These are phyloP conservation scores for Nitzschia palea DNA, from an alignment of 108 stramenopile species.

Conservation along the genomic window DNA sequence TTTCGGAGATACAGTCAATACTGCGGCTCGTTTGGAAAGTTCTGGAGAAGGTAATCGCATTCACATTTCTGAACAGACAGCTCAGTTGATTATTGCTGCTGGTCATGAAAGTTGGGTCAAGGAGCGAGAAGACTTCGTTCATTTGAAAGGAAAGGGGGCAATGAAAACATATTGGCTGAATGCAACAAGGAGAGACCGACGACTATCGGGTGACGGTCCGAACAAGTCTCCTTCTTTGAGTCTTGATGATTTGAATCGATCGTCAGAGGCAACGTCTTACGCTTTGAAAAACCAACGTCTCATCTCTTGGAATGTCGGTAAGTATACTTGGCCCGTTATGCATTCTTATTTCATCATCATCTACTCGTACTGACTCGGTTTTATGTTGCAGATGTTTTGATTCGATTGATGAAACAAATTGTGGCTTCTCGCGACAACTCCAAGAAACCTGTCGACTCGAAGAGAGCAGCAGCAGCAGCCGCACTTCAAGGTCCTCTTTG, in stretches of 20 bases:
- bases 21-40: conserved; percentile 55
- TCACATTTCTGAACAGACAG: conserved; percentile 53
- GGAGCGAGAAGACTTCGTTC: conserved; percentile 13
- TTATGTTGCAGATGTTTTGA: conserved; percentile 10
- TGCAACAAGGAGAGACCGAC: background rate
- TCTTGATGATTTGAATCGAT: background rate
- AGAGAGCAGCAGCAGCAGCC: too few relatives aligned
- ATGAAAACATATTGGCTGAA: conserved; percentile 28
- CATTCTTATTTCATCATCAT: too few relatives aligned
- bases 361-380: too few relatives aligned
- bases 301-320: background rate
- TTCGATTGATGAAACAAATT: background rate
- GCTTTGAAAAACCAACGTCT: background rate
- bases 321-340: background rate
- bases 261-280: too few relatives aligned
- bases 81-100: conserved; percentile 34
- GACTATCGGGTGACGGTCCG: background rate
- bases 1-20: conserved; percentile 60
- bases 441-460: background rate
- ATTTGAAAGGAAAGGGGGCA: conserved; percentile 18
- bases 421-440: background rate
- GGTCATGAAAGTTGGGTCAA: conserved; percentile 29
- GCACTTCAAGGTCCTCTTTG: background rate
- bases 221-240: background rate
- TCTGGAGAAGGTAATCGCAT: conserved; percentile 39